Percentiles rank a stretch among this genome's conserved stretches.
phyloP scores from a whole-genome alignment of 345 rosid species.

The Corchorus olitorius region DNA sequence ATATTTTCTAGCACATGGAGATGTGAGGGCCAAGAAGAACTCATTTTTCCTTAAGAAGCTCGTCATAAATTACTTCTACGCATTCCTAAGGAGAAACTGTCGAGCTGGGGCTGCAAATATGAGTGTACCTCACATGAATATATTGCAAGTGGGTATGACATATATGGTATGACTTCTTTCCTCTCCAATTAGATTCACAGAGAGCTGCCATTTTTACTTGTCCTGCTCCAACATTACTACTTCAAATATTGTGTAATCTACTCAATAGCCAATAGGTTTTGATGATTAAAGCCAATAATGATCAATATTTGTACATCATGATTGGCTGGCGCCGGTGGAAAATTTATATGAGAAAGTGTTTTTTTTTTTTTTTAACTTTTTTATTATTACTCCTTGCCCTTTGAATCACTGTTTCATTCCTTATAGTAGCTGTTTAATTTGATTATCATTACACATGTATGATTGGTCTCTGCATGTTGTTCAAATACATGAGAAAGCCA shows the following conservation, averaged over 20 bases:
- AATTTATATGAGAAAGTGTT: not conserved
- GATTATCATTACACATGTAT: not conserved
- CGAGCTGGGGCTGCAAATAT: slow-evolving; percentile 80
- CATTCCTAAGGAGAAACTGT: slow-evolving; percentile 79
- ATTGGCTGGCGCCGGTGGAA: slow-evolving; percentile 2
- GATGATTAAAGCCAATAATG: slow-evolving; percentile 10
- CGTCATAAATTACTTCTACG: slow-evolving; percentile 86
- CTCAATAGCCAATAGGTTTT: not conserved
- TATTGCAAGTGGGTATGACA: slow-evolving; percentile 85
- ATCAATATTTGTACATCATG: not conserved
- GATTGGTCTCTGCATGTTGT: not conserved
- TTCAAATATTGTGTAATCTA: not conserved
- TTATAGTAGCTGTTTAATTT: not conserved
- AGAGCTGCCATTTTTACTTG: not conserved
- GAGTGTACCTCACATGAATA: slow-evolving; percentile 89
- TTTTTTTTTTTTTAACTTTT: not conserved
- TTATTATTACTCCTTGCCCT: too few relatives aligned
- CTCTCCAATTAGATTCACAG: not conserved
- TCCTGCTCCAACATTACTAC: not conserved
- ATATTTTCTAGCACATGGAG: slow-evolving; percentile 75
- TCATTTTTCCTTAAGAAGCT: slow-evolving; percentile 86
- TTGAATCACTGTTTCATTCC: not conserved
- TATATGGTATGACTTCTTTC: slow-evolving; percentile 64
- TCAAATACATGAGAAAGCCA: not conserved
- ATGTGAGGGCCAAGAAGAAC: slow-evolving; percentile 81